Base-by-base conservation (phyloP, 2,329 filamentous ascomycete species). In the Fusarium compactum region DNA sequence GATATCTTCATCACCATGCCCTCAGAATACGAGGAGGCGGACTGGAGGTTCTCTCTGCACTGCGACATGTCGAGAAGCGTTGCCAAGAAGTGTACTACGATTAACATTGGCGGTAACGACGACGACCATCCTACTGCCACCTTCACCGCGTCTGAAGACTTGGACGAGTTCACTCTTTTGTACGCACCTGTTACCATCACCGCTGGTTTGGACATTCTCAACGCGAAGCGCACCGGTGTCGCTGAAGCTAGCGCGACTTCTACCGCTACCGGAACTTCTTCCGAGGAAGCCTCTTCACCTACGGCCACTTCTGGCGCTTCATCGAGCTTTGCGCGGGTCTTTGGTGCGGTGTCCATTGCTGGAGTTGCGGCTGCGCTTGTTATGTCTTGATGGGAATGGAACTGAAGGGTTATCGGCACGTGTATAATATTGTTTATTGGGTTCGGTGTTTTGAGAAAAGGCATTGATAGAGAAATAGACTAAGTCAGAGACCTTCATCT, bases 1-100 rank as follows among this genome's bases (percentile, higher is more conserved):
- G 61, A 65, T 9, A 24, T 65, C 12, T 65, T 52, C 27, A 29
- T 65, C 18, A 65, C 45, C n/a, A 41, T 59, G 60, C 52, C 62
- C 1, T 38, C 30, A 25, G 30, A 51, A 5, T 9, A 30, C 11
- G 16, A 58, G 5, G 50, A 50, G 12, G 20, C 34, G 14, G 51
- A 58, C 22, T 65, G 61, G 60, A 40, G 10, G 2, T 59, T 65
- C 25, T 65, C 62, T 10, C 14, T 65, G 2, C 62, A 65, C 32
- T 65, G 61, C 32, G 41, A 65, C 1, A 65, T 65, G 62, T 65
- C 52, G 8, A 43, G 46, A 6, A 65, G 52, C 6, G 14, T 65
- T 5, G 52, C 61, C 0, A 24, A 32, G n/a, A 30, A 51, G 12
- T 65, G 62, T 14, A 59, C 53, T 4, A 65, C 62, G 1, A 52